phyloP scores from a whole-genome alignment of 2,329 filamentous ascomycete species.

The Pleomassaria siparia region DNA sequence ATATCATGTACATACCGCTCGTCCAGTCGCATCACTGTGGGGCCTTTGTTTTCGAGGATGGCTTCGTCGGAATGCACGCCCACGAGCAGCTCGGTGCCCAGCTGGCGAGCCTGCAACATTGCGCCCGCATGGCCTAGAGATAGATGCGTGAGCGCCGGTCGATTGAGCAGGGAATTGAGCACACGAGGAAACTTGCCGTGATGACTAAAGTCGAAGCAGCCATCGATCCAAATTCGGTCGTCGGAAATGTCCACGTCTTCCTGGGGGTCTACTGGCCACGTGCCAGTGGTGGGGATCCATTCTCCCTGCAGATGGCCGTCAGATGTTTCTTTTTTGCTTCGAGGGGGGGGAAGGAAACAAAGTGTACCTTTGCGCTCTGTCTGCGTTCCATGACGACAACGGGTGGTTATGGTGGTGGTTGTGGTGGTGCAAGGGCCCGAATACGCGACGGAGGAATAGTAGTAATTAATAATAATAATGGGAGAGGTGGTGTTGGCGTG shows the following conservation, averaged over 20 bases:
- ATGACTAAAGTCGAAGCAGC: constrained; percentile 99
- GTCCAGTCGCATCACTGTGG: constrained; percentile 91
- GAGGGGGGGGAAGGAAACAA: background rate
- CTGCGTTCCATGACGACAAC: constrained; percentile 33
- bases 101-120: constrained; percentile 90
- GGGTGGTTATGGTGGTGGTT: constrained; percentile 4
- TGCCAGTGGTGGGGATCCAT: constrained; percentile 54
- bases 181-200: constrained; percentile 62
- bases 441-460: too few relatives aligned
- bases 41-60: constrained; percentile 95
- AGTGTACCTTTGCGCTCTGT: constrained; percentile 39
- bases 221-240: constrained; percentile 93
- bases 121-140: constrained; percentile 84
- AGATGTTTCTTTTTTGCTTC: constrained; percentile 4
- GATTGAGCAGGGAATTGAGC: constrained; percentile 3
- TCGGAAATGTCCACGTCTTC: constrained; percentile 59
- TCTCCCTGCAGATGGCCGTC: constrained; percentile 28
- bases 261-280: constrained; percentile 68
- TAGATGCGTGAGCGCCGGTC: constrained; percentile 24
- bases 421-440: too few relatives aligned
- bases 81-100: constrained; percentile 85
- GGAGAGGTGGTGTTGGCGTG: too few relatives aligned
- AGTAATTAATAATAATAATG: too few relatives aligned
- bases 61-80: constrained; percentile 95
- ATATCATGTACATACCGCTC: constrained; percentile 71